Conservation (phyloP, 805 yeast genomes). For the Maudiozyma turicensis region DNA sequence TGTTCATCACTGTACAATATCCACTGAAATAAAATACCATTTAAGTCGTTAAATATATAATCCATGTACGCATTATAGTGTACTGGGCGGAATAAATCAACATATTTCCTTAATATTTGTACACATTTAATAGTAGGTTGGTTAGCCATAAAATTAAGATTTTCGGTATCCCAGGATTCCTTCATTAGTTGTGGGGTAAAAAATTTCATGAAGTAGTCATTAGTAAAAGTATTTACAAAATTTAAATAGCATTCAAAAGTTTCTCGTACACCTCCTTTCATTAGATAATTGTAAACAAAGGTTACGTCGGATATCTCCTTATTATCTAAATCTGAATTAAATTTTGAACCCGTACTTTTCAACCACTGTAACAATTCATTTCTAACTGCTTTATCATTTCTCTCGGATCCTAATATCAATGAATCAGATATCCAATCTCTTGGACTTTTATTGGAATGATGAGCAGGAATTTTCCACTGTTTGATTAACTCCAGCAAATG, state of each 20-base stretch:
- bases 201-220: too few species aligned
- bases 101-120: constrained; percentile 8
- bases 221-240: too few species aligned
- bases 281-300: too few species aligned
- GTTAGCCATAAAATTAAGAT: too few species aligned
- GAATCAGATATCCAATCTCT: constrained; percentile 16
- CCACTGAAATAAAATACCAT: constrained; percentile 20
- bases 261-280: too few species aligned
- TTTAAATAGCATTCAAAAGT: too few species aligned
- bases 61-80: constrained; percentile 6
- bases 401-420: constrained; percentile 2
- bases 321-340: too few species aligned
- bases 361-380: not conserved
- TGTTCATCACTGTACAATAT: constrained; percentile 8
- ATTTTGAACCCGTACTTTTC: too few species aligned
- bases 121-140: constrained; percentile 7
- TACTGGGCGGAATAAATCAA: constrained; percentile 6
- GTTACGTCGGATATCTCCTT: not conserved
- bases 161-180: too few species aligned
- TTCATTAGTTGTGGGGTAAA: too few species aligned
- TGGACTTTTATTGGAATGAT: constrained; percentile 2
- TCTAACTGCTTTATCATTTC: too few species aligned
- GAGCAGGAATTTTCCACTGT: constrained; percentile 27
- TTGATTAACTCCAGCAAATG: constrained; percentile 28
- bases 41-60: constrained; percentile 16